Base-by-base conservation (phyloP, 352 stramenopile genomes). In the Phytopythium vexans region DNA sequence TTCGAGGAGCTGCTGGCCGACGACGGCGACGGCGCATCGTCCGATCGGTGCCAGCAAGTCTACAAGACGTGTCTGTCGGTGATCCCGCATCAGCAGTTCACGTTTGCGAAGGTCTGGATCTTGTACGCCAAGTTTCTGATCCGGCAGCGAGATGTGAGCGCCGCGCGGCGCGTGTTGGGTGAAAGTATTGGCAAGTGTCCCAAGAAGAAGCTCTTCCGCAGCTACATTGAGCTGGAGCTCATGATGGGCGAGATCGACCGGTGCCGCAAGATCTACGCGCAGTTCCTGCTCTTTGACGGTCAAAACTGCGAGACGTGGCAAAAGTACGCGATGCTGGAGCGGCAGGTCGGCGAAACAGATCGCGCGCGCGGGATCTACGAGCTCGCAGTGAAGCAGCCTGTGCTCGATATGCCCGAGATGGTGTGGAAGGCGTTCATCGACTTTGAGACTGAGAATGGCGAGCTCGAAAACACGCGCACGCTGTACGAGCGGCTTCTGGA, bases 381-480 rank as follows among this genome's bases (percentile, higher is more conserved):
- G 74, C 73, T 99, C 8, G 97, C 96, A 12, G 81, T 99, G 47
- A 77, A 85, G 37, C 96, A 99, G 70, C 68, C 89, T 2, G 82
- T 95, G 42, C 75, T 99, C 15, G 97, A 99, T 65, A 99, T 98
- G 92, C 97, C 97, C 12, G 97, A 99, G 72, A 89, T 98, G 56
- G 86, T 99, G 46, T 99, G 97, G 97, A 99, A 99, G 65, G 83
- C 88, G 43, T 99, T 98, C 68, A 99, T 99, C 58, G 97, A 99
- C 71, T 98, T 99, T 73, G 97, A 99, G 81, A 97, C 98, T 31
- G 70, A 91, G 50, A 82, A 88, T 16, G 69, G 76, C 7, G 80
- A 95, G 44, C 54, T 64, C 2, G 87, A 96, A 27, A 89, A 95
- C 51, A 98, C 91, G 41, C 84, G 95, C 33, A 62, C 76, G 45